Evolutionary conservation across 768 basidiomycete species (phyloP).

Genomic region (Trametes cingulata): DNA sequence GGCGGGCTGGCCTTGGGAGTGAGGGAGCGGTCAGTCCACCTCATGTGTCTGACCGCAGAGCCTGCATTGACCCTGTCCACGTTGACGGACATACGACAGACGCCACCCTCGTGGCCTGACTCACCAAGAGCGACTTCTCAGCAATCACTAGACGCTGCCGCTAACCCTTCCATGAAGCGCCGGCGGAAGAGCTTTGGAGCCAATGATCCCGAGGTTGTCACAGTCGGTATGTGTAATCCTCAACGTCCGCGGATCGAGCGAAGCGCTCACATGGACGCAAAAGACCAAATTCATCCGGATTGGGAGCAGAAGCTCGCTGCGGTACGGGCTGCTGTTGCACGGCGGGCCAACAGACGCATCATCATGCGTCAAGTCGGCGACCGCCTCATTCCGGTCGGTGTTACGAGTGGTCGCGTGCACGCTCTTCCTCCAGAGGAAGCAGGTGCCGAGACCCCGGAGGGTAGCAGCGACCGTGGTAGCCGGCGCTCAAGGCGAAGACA

Average conservation of each 20-base stretch:
- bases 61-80: background rate
- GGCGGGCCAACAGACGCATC: conserved; percentile 92
- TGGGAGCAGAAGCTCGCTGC: conserved; percentile 97
- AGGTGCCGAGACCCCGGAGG: conserved; percentile 43
- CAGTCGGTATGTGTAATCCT: conserved; percentile 63
- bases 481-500: conserved; percentile 62
- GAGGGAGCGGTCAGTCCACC: conserved; percentile 61
- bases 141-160: conserved; percentile 8
- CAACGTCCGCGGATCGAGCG: background rate
- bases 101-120: conserved; percentile 53
- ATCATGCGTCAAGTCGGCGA: conserved; percentile 99
- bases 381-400: conserved; percentile 93
- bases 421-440: conserved; percentile 62
- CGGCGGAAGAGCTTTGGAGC: conserved; percentile 88
- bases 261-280: background rate
- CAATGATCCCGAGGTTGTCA: conserved; percentile 88
- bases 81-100: conserved; percentile 27
- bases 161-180: conserved; percentile 45
- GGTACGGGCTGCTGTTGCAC: conserved; percentile 92
- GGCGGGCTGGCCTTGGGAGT: conserved; percentile 78
- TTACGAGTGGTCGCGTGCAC: conserved; percentile 85
- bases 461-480: conserved; percentile 36
- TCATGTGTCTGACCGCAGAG: background rate
- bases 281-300: conserved; percentile 96
- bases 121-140: conserved; percentile 41